Conservation (phyloP, 768 basidiomycete genomes). For the Termitomyces bulborhizus region DNA sequence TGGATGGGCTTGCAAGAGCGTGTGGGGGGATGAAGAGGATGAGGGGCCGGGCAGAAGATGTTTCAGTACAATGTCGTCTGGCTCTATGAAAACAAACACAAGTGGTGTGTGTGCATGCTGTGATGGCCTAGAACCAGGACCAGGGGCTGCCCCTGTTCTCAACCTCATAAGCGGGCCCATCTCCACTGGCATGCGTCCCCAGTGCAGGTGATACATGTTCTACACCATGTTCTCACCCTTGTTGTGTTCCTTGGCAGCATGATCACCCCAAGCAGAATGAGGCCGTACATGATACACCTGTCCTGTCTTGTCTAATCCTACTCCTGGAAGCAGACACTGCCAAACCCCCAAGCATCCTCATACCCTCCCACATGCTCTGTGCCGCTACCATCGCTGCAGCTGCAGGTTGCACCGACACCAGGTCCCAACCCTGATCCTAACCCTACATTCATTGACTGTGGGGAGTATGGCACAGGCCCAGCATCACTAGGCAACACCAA, state of each 20-base stretch:
- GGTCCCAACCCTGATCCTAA: too few relatives aligned
- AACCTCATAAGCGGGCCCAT: conserved; percentile 54
- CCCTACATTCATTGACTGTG: background rate
- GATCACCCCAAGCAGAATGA: too few relatives aligned
- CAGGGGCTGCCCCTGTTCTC: conserved; percentile 22
- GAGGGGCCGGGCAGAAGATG: conserved; percentile 28
- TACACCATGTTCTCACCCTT: conserved; percentile 14
- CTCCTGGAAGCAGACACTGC: conserved; percentile 47
- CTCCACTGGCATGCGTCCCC: conserved; percentile 61
- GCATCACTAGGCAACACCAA: conserved; percentile 14
- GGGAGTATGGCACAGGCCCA: background rate
- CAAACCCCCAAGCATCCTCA: conserved; percentile 57
- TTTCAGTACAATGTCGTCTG: conserved; percentile 29
- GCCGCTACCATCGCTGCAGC: conserved; percentile 29
- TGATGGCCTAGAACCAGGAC: too few relatives aligned
- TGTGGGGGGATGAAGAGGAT: conserved; percentile 3
- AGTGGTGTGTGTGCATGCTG: conserved; percentile 32
- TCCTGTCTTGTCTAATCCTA: conserved; percentile 22
- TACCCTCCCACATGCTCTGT: conserved; percentile 54
- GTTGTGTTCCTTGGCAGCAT: too few relatives aligned
- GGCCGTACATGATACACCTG: too few relatives aligned
- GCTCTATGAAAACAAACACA: conserved; percentile 50
- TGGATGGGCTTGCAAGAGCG: conserved; percentile 6
- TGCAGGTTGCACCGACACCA: background rate
- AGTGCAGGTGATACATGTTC: conserved; percentile 62